phyloP scores from a whole-genome alignment of 2,329 filamentous ascomycete genomes.

The Basipetospora sp. region DNA sequence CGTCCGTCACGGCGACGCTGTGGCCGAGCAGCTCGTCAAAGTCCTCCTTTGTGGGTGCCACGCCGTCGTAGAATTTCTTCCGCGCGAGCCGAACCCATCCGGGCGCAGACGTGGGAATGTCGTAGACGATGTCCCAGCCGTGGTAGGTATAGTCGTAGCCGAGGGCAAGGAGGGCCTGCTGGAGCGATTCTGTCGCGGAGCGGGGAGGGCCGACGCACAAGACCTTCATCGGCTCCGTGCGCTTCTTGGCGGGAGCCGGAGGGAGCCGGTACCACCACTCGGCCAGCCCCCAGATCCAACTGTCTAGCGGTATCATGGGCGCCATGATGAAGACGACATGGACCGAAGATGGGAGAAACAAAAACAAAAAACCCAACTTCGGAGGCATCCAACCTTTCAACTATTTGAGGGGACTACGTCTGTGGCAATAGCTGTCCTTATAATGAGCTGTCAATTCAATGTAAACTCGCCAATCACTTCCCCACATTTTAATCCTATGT shows the following conservation, averaged over 20 bases:
- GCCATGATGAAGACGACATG: background rate
- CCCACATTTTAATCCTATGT: too few species aligned
- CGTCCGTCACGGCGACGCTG: constrained; percentile 25
- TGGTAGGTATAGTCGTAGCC: constrained; percentile 20
- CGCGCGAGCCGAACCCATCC: constrained; percentile 14
- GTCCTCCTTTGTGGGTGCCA: constrained; percentile 11
- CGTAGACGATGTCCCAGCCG: constrained; percentile 20
- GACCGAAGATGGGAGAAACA: background rate
- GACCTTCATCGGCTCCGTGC: constrained; percentile 20
- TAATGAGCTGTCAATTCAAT: too few species aligned
- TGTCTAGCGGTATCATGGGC: background rate
- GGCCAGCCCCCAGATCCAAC: background rate
- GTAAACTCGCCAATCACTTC: too few species aligned
- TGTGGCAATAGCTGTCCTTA: too few species aligned
- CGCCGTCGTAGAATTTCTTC: constrained; percentile 13
- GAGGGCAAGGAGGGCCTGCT: constrained; percentile 16
- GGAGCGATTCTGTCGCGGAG: constrained; percentile 21
- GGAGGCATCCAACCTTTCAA: too few species aligned
- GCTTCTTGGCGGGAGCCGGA: constrained; percentile 6
- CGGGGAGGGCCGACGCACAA: constrained; percentile 20
- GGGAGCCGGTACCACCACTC: constrained; percentile 1
- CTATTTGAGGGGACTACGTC: too few species aligned
- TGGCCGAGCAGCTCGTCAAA: constrained; percentile 17
- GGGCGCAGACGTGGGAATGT: constrained; percentile 5
- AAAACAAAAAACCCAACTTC: too few species aligned